Percentiles rank a stretch among this genome's conserved stretches.
These are phyloP conservation scores for Trichoderma oligosporum DNA, from an alignment of 2,329 filamentous ascomycete genomes.

Conservation along the genomic window DNA sequence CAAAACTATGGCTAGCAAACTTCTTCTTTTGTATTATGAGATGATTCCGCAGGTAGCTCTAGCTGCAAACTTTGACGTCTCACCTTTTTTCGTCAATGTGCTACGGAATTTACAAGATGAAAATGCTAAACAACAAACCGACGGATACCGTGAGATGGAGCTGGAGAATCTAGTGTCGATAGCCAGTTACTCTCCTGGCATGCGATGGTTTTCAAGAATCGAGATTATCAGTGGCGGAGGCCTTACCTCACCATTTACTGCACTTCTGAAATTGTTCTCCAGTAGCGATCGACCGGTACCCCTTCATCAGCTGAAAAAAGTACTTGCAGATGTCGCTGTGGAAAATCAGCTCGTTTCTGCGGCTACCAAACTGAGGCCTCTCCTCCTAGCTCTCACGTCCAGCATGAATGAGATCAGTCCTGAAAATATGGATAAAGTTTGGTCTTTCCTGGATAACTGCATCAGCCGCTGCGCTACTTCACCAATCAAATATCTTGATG, in stretches of 20 bases:
- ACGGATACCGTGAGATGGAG: conserved; percentile 63
- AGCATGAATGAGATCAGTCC: conserved; percentile 22
- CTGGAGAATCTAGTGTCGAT: conserved; percentile 78
- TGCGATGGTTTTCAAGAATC: conserved; percentile 84
- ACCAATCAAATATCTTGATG: conserved; percentile 79
- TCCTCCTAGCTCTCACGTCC: conserved; percentile 38
- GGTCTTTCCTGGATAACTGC: conserved; percentile 79
- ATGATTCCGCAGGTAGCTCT: conserved; percentile 74
- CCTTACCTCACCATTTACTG: conserved; percentile 62
- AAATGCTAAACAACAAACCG: conserved; percentile 46
- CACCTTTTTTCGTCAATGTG: conserved; percentile 66
- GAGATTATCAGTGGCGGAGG: conserved; percentile 51
- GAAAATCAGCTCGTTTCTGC: conserved; percentile 64
- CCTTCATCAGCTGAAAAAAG: conserved; percentile 46
- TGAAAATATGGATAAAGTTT: conserved; percentile 44
- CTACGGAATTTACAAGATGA: conserved; percentile 59
- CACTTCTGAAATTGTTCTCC: conserved; percentile 53
- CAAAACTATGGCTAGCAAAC: conserved; percentile 70
- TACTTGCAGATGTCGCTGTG: conserved; percentile 58
- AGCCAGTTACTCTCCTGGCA: conserved; percentile 73
- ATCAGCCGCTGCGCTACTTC: conserved; percentile 68
- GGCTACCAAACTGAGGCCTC: conserved; percentile 45
- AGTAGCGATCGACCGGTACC: conserved; percentile 30
- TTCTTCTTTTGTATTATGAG: conserved; percentile 82
- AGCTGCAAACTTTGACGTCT: conserved; percentile 84